Base-by-base conservation (phyloP, 192 early-diverging fungal genomes). In the Entrophospora sp. region DNA sequence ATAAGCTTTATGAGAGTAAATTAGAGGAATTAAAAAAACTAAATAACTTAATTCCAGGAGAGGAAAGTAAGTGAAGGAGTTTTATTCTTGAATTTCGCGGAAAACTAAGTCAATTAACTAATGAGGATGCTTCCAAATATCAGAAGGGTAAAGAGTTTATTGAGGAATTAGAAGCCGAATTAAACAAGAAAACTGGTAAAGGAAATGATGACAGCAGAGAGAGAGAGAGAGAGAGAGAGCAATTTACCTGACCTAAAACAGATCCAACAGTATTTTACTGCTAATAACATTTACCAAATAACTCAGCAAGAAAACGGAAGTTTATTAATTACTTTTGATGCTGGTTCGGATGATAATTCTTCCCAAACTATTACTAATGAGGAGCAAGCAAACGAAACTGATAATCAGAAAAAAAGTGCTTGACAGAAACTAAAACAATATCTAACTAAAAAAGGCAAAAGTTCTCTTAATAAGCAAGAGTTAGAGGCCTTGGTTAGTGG, bases 201-300 rank as follows among this genome's bases (percentile, higher is more conserved):
- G 55, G 55, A 20, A 37, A 37, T 58, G 24, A 5, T 5, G 16
- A 32, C 3, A 58, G 14, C 9, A 32, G 4, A 37, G 34, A 58
- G 55, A 58, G 55, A 58, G 55, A 58, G 55, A 58, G 55, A 58
- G 55, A 58, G 55, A 58, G 55, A 58, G 55, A 58, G 55, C 31
- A 32, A 58, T 27, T 35, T 27, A 58, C 9, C n/a, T n/a, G n/a
- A n/a, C n/a, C n/a, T n/a, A n/a, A n/a, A n/a, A n/a, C n/a, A n/a
- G n/a, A n/a, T n/a, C n/a, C n/a, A n/a, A n/a, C n/a, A n/a, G n/a
- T n/a, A n/a, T n/a, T n/a, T n/a, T n/a, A n/a, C n/a, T n/a, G n/a
- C n/a, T n/a, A n/a, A n/a, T n/a, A n/a, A n/a, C n/a, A n/a, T n/a
- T n/a, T n/a, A 58, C 35, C 55, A 32, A 32, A 58, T 32, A 18